Evolutionary conservation across 768 basidiomycete species (phyloP).

Genomic region (Lyophyllum semitale): DNA sequence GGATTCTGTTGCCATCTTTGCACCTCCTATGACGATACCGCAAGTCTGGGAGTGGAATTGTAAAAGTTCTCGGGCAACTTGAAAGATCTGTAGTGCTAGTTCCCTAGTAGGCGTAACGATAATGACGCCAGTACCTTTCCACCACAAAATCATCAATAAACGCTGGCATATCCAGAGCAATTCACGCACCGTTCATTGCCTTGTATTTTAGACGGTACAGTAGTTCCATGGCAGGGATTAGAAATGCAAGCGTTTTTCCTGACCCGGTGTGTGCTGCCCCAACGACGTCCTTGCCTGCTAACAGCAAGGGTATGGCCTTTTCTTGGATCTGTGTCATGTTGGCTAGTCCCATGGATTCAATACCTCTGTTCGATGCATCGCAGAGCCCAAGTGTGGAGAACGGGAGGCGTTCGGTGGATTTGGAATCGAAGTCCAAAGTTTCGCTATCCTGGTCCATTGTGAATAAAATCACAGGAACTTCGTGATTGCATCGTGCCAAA

Average conservation of each 20-base stretch:
- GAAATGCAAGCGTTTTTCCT: slow-evolving; percentile 95
- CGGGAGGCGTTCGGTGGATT: no score
- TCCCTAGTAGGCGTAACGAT: slow-evolving; percentile 96
- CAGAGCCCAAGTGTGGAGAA: slow-evolving; percentile 85
- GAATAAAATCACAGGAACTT: no score
- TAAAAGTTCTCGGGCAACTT: slow-evolving; percentile 96
- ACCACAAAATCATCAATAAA: background rate
- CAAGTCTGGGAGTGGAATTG: slow-evolving; percentile 93
- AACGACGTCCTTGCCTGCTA: slow-evolving; percentile 96
- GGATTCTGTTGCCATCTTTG: slow-evolving; percentile 92
- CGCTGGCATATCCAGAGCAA: background rate
- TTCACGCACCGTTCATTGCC: slow-evolving; percentile 77
- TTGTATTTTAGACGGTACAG: slow-evolving; percentile 94
- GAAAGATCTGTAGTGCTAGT: slow-evolving; percentile 96
- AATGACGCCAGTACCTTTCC: slow-evolving; percentile 92
- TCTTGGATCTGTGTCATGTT: slow-evolving; percentile 95
- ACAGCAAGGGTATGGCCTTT: slow-evolving; percentile 85
- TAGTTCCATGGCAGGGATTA: slow-evolving; percentile 91
- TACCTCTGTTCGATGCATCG: slow-evolving; percentile 74
- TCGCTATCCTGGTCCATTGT: no score
- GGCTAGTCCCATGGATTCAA: slow-evolving; percentile 86
- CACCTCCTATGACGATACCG: slow-evolving; percentile 97
- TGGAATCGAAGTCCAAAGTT: no score
- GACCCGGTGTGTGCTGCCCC: slow-evolving; percentile 95
- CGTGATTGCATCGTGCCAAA: no score